Evolutionary conservation across 768 basidiomycete genomes (phyloP), one percentile per base, ranked within the genome.

Genomic region (Agaricus blazei): DNA sequence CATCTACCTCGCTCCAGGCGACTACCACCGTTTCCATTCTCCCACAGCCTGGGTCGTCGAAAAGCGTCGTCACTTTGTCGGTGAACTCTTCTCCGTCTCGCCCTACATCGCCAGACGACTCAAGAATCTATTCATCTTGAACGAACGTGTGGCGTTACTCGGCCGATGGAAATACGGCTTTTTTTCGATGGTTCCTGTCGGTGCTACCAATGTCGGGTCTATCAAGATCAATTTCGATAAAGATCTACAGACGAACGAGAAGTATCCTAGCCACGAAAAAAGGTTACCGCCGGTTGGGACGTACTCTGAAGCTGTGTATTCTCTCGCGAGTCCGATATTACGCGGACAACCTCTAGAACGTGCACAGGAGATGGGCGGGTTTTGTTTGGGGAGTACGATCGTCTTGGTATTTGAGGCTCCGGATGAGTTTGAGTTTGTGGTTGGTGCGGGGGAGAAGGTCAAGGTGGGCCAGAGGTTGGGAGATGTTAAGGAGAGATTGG

Each of bases 21-120:
- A 99, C 67, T 98, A 98, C 69, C 96, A 99, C 65, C 84, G 96
- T 14, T 99, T 97, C 81, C 97, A 99, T 69, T 88, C 85, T 49
- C 96, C 97, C 1, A 86, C 93, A 0, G 85, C 90, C 6, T 98
- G 97, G 97, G 94, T 99, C 4, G 96, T 98, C 15, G 95, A 99
- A 75, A 89, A 90, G 65, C 74, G 97, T 58, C 72, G 97, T 40
- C 97, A 99, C 68, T 98, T 99, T 64, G 85, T 93, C 29, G 96
- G 94, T 51, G 96, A 98, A 66, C 75, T 99, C 4, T 98, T 97
- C 73, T 93, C 90, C 9, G 97, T 99, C 24, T 93, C 93, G 3
- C 97, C 97, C 0, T 98, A 87, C 72, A 91, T 98, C 78, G 95
- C 90, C 9, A 90, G 90, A 67, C 85, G 94, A 9, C 75, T 97